Evolutionary conservation across 495 filamentous ascomycete genomes (phyloP).

Genomic region (Astrocystis sublimbata): DNA sequence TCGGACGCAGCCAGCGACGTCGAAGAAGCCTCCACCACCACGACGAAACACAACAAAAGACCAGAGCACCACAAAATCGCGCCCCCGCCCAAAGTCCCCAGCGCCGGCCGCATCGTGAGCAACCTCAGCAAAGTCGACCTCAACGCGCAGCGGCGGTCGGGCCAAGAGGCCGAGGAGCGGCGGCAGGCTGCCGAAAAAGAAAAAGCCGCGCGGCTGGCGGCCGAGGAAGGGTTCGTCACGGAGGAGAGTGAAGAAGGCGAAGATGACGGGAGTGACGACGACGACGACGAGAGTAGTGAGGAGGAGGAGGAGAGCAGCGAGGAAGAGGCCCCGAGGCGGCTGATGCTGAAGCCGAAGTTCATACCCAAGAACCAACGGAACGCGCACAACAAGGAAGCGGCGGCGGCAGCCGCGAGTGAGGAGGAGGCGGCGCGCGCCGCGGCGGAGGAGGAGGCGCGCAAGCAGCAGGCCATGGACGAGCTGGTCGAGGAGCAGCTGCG

Average conservation of each 20-base stretch:
- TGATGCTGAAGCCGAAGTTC: slow-evolving; percentile 87
- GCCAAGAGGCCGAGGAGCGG: slow-evolving; percentile 41
- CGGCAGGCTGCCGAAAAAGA: slow-evolving; percentile 43
- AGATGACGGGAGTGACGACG: slow-evolving; percentile 32
- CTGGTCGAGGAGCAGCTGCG: slow-evolving; percentile 87
- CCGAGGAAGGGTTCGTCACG: slow-evolving; percentile 76
- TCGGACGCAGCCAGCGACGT: slow-evolving; percentile 55
- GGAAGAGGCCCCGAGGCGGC: slow-evolving; percentile 71
- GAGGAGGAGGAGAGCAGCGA: slow-evolving; percentile 56
- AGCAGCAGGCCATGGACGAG: slow-evolving; percentile 68
- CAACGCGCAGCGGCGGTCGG: slow-evolving; percentile 45
- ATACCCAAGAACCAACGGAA: slow-evolving; percentile 79
- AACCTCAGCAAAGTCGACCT: slow-evolving; percentile 70
- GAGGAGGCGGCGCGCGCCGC: slow-evolving; percentile 34
- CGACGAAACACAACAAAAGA: slow-evolving; percentile 27
- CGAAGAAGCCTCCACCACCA: no score
- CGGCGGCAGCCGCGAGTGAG: slow-evolving; percentile 24
- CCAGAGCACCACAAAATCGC: slow-evolving; percentile 40
- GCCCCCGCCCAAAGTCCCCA: slow-evolving; percentile 59
- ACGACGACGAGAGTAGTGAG: slow-evolving; percentile 36
- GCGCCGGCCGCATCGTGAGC: slow-evolving; percentile 58
- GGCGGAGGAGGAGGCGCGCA: slow-evolving; percentile 57
- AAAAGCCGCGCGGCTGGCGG: slow-evolving; percentile 48
- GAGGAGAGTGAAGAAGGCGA: slow-evolving; percentile 53
- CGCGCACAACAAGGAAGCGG: slow-evolving; percentile 17